phyloP scores from a whole-genome alignment of 2,329 filamentous ascomycete genomes.

The Fragosphaeria purpurea region DNA sequence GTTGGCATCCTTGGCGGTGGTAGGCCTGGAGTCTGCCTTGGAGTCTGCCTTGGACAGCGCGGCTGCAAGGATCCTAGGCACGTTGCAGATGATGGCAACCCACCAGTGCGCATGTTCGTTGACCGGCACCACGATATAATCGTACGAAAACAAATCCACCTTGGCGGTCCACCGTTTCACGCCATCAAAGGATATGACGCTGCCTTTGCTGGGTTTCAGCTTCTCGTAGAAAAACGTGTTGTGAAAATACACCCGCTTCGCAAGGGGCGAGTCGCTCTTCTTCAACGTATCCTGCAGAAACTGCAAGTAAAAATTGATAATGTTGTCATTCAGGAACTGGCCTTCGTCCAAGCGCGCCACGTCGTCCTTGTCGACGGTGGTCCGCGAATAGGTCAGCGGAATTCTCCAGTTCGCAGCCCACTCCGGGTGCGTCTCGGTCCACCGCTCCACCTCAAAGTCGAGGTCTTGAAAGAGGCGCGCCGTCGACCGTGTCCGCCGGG shows the following conservation, averaged over 20 bases:
- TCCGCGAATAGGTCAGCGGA: conserved; percentile 55
- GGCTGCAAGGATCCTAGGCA: conserved; percentile 47
- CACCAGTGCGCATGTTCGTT: conserved; percentile 89
- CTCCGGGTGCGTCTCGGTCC: conserved; percentile 39
- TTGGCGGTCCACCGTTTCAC: conserved; percentile 83
- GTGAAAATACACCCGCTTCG: conserved; percentile 70
- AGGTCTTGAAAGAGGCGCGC: conserved; percentile 5
- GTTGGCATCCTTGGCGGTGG: neutral
- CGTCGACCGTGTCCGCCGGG: neutral
- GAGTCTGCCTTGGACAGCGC: conserved; percentile 1
- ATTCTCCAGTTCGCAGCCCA: conserved; percentile 46
- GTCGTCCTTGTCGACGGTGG: conserved; percentile 60
- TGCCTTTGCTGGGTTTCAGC: conserved; percentile 51
- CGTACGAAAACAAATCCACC: conserved; percentile 72
- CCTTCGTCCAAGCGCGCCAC: conserved; percentile 70
- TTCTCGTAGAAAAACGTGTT: conserved; percentile 87
- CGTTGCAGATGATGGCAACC: conserved; percentile 87
- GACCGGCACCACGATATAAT: conserved; percentile 87
- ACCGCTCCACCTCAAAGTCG: conserved; percentile 22
- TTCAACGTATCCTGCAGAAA: conserved; percentile 56
- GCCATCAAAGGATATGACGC: conserved; percentile 67
- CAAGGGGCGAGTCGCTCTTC: conserved; percentile 40
- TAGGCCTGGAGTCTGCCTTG: no score
- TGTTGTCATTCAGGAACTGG: conserved; percentile 83
- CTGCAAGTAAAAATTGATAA: conserved; percentile 80